Evolutionary conservation across 2,329 filamentous ascomycete species (phyloP).

Genomic region (Xylariaceae sp.): DNA sequence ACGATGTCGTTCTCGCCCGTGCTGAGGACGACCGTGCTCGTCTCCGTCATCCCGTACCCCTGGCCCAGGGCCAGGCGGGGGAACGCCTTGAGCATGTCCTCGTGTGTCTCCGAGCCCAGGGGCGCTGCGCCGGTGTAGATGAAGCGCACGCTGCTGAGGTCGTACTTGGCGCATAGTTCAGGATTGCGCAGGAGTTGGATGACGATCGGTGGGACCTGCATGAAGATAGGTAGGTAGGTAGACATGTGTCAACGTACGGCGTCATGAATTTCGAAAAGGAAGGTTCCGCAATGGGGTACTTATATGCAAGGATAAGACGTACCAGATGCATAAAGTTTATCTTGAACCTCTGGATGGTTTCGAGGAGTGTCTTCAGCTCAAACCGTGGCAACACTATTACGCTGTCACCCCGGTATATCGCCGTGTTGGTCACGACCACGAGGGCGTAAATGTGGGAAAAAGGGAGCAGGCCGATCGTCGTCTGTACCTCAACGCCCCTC

Average conservation of each 20-base stretch:
- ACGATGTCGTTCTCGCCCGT: constrained; percentile 59
- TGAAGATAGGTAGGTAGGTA: too few relatives aligned
- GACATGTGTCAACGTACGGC: too few relatives aligned
- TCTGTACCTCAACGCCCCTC: constrained; percentile 28
- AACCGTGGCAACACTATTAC: constrained; percentile 68
- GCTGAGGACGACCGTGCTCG: constrained; percentile 61
- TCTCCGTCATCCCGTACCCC: constrained; percentile 76
- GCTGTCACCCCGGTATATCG: constrained; percentile 64
- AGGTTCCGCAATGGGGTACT: too few relatives aligned
- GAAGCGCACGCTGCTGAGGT: constrained; percentile 60
- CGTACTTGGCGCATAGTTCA: constrained; percentile 57
- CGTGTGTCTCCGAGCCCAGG: constrained; percentile 65
- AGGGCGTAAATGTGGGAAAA: constrained; percentile 75
- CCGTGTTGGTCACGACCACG: constrained; percentile 61
- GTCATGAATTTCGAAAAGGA: too few relatives aligned
- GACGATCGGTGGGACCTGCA: constrained; percentile 79
- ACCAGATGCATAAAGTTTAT: constrained; percentile 62
- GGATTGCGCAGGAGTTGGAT: constrained; percentile 67
- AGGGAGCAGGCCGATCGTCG: constrained; percentile 60
- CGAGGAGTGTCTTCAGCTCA: constrained; percentile 57
- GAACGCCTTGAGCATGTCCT: constrained; percentile 39
- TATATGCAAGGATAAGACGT: constrained; percentile 11
- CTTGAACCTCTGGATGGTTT: constrained; percentile 60
- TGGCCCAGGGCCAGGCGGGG: constrained; percentile 58
- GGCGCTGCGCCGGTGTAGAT: constrained; percentile 76